phyloP scores from a whole-genome alignment of 2,329 filamentous ascomycete species.

The Zymoseptoria passerinii region DNA sequence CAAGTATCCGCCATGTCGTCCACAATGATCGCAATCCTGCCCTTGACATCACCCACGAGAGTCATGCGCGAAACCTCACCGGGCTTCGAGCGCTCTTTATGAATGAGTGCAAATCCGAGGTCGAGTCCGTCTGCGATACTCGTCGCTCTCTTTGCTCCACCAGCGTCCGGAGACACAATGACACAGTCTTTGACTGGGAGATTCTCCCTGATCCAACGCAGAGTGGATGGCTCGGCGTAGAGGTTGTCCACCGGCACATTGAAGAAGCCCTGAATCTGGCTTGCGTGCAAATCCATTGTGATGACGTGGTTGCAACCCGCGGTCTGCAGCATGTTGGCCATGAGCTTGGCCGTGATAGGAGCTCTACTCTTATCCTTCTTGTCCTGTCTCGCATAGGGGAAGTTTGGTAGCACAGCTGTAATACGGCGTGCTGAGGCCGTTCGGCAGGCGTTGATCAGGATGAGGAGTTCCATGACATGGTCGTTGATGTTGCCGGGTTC shows the following conservation, averaged over 20 bases:
- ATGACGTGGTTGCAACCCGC: constrained; percentile 90
- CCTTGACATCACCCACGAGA: constrained; percentile 86
- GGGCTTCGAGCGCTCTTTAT: constrained; percentile 87
- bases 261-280: constrained; percentile 94
- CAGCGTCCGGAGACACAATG: constrained; percentile 90
- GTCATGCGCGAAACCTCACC: constrained; percentile 92
- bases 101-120: constrained; percentile 84
- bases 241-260: constrained; percentile 74
- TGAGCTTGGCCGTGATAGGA: constrained; percentile 91
- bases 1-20: constrained; percentile 98
- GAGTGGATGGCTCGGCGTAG: constrained; percentile 85
- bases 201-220: constrained; percentile 87
- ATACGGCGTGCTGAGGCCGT: constrained; percentile 80
- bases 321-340: constrained; percentile 95
- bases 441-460: constrained; percentile 95
- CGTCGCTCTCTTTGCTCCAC: constrained; percentile 86
- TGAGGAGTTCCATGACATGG: constrained; percentile 93
- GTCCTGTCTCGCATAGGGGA: constrained; percentile 92
- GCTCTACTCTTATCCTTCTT: constrained; percentile 95
- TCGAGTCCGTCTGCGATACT: constrained; percentile 89
- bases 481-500: constrained; percentile 96
- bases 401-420: constrained; percentile 91
- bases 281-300: constrained; percentile 92
- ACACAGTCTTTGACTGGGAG: constrained; percentile 73
- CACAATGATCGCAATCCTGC: constrained; percentile 89